Evolutionary conservation across 2,329 filamentous ascomycete genomes (phyloP), one percentile per base, ranked within the genome.

Genomic region (Paecilomyces sp.): DNA sequence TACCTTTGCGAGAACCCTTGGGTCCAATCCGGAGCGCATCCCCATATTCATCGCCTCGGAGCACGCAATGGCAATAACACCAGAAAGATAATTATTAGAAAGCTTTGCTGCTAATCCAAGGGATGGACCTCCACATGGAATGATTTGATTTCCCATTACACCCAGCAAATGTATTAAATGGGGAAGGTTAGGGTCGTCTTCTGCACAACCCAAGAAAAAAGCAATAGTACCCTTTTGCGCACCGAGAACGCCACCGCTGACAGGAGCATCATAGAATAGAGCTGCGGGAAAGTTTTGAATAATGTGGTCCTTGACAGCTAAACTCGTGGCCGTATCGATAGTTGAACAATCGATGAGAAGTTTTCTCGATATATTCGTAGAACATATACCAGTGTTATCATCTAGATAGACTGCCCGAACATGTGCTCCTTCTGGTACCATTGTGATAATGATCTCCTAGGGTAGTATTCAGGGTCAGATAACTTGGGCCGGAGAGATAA

Each of bases 11-110:
- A 86, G 72, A 2, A 82, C 77, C 3, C 79, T 70, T 0, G 83
- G 81, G 61, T 85, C 81, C 58, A 87, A 73, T 0, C 84, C 83
- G 5, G 80, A 78, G 1, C 77, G 72, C 74, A 87, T 86, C 0
- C 83, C 83, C 69, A 87, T 83, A 60, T 85, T 80, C 75, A 86
- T 81, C 0, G 83, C 82, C 67, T 87, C 84, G 0, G 81, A 77
- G 52, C 76, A 79, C 0, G 83, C 83, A 57, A 87, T 83, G 5
- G 83, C 80, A 60, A 86, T 85, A 24, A 85, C 72, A 0, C 82
- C 83, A 0, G 80, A 84, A 55, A 81, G 77, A 68, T 87, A 87
- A 65, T 87, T 87, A 66, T 87, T 87, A 58, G 79, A 83, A 5
- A 86, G 71, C 69, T 86, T 87, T 0, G 84, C 83, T 0, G 82